These are phyloP conservation scores for Microcyclosporella mali DNA, from an alignment of 2,329 filamentous ascomycete species.

Conservation along the genomic window DNA sequence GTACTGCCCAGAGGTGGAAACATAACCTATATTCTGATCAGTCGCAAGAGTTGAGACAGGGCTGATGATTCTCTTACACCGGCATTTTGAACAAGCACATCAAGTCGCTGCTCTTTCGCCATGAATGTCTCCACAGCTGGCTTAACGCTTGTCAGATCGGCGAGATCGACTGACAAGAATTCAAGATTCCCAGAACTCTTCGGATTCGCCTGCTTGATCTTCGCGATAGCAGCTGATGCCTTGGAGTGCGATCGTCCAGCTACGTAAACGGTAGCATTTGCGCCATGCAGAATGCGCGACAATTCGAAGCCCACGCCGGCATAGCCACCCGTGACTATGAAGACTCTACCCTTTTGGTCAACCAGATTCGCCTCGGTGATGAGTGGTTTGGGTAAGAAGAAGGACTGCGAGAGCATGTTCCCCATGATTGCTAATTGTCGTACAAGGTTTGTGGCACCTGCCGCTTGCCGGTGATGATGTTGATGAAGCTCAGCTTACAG, in stretches of 20 bases:
- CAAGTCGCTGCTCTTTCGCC: slow-evolving; percentile 22
- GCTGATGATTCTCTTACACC: slow-evolving; percentile 5
- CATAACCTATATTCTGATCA: slow-evolving; percentile 18
- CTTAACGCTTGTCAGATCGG: slow-evolving; percentile 30
- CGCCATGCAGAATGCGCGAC: slow-evolving; percentile 48
- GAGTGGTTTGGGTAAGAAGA: slow-evolving; percentile 30
- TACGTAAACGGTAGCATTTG: slow-evolving; percentile 51
- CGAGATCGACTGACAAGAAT: slow-evolving; percentile 43
- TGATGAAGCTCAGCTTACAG: no score
- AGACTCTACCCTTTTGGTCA: slow-evolving; percentile 36
- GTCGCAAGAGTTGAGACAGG: background rate
- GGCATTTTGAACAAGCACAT: slow-evolving; percentile 16
- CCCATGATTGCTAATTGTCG: background rate
- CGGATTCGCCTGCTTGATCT: slow-evolving; percentile 36
- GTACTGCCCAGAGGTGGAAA: slow-evolving; percentile 31
- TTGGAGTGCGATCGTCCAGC: slow-evolving; percentile 45
- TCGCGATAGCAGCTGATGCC: slow-evolving; percentile 40
- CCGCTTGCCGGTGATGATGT: no score
- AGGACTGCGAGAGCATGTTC: background rate
- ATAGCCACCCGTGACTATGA: slow-evolving; percentile 48
- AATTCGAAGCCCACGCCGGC: slow-evolving; percentile 49
- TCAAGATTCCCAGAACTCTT: slow-evolving; percentile 36
- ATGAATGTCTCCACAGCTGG: slow-evolving; percentile 30
- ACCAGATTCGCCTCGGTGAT: slow-evolving; percentile 41
- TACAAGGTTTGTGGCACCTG: no score